Base-by-base conservation (phyloP, 1,139 yeast species). In the Suhomyces atakaporum region DNA sequence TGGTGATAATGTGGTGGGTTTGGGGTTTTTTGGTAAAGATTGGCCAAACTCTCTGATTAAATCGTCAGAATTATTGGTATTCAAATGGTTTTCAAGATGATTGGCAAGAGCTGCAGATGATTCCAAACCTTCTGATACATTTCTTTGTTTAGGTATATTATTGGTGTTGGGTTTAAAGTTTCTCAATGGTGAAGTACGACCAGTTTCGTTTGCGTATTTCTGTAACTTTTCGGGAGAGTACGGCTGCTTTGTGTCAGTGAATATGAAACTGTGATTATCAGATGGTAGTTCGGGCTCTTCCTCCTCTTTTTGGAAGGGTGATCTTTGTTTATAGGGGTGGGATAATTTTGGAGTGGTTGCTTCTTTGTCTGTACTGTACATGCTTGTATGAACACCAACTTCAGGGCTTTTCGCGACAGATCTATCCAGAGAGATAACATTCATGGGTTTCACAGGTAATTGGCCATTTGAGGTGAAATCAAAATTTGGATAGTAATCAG, bases 401-500 rank as follows among this genome's bases (percentile, higher is more conserved):
- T 39, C 33, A 13, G 31, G 19, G 16, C 22, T 25, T 11, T 10
- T 26, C 14, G 23, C 3, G 2, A 26, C 29, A 5, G 20, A 16
- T 10, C 42, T 34, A 11, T 39, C 42, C 36, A 39, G 38, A 35
- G 31, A 55, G 57, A 69, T 52, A 5, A 65, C 63, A 35, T 54
- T 62, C 75, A 70, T 69, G 7, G 72, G 73, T 44, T 70, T 70
- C 53, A 57, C 44, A 1, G 75, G 75, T 16, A 69, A 56, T 37
- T 62, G 60, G 2, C 76, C 76, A 49, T 69, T 66, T 6, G 70
- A 58, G 2, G 75, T 69, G 49, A 69, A 70, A 43, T 70, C 76
- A 45, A 69, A 50, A 34, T 59, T 62, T 29, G 60, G 58, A 42
- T 70, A 69, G 27, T 47, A 47, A 23, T 56, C 63, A 5, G 29